Percentiles rank a stretch among this genome's conserved stretches.
Conservation (phyloP, 768 basidiomycete genomes). For the Coprinopsis strossmayeri region DNA sequence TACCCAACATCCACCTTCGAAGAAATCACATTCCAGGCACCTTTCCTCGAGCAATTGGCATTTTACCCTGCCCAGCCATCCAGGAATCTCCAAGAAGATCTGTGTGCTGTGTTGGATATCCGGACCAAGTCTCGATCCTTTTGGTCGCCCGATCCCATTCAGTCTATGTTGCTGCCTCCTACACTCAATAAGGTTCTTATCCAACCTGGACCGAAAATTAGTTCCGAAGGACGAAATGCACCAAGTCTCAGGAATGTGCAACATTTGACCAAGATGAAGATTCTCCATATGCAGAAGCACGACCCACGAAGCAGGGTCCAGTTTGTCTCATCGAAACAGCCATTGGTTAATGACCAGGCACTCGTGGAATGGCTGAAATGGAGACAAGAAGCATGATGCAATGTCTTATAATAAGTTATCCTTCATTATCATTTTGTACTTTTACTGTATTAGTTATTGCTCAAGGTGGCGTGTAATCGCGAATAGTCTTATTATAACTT, state of each 20-base stretch:
- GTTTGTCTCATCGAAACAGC: background rate
- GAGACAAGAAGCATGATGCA: background rate
- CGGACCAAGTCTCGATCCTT: background rate
- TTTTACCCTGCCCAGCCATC: constrained; percentile 15
- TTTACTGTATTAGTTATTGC: no score
- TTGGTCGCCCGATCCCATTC: background rate
- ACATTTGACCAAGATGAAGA: constrained; percentile 1
- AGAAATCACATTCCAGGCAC: constrained; percentile 9
- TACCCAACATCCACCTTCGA: constrained; percentile 19
- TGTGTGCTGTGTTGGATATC: constrained; percentile 11
- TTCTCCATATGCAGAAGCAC: constrained; percentile 4
- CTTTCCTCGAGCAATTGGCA: constrained; percentile 13
- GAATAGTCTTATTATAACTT: no score
- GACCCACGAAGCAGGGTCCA: constrained; percentile 3
- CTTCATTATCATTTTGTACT: background rate
- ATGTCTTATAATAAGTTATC: background rate
- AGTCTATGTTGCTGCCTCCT: constrained; percentile 3
- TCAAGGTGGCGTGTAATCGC: no score
- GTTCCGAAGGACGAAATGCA: background rate
- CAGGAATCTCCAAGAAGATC: constrained; percentile 14
- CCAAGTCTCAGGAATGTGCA: constrained; percentile 7
- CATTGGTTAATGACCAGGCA: background rate
- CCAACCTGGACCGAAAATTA: constrained; percentile 9
- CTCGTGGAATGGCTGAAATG: constrained; percentile 2
- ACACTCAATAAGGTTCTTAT: constrained; percentile 13